Percentiles rank a stretch among this genome's conserved stretches.
Conservation (phyloP, 2,329 filamentous ascomycete genomes). For the Huntiella bhutanensis region DNA sequence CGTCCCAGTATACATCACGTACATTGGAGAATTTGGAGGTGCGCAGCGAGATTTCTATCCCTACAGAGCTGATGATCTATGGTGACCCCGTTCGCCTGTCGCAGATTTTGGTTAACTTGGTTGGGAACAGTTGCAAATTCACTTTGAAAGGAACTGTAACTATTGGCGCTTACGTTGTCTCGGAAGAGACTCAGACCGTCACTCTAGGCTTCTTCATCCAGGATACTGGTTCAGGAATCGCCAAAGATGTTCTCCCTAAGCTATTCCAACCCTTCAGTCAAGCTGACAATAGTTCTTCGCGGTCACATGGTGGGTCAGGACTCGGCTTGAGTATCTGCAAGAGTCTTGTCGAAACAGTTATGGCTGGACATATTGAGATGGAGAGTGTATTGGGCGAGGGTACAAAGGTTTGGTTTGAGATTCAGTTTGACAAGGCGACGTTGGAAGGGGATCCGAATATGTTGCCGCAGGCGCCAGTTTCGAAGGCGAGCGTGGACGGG, state of each 20-base stretch:
- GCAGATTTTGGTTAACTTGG: slow-evolving; percentile 60
- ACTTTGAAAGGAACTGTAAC: slow-evolving; percentile 74
- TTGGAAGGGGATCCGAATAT: neutral
- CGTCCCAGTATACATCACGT: slow-evolving; percentile 45
- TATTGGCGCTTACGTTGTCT: slow-evolving; percentile 55
- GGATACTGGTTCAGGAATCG: slow-evolving; percentile 84
- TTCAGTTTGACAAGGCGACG: slow-evolving; percentile 55
- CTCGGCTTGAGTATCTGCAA: slow-evolving; percentile 89
- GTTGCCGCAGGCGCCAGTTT: neutral
- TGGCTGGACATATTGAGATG: slow-evolving; percentile 69
- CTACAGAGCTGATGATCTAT: slow-evolving; percentile 49
- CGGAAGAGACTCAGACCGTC: slow-evolving; percentile 50
- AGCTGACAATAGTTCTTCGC: slow-evolving; percentile 73
- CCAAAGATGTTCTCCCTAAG: slow-evolving; percentile 61
- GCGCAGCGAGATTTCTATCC: slow-evolving; percentile 50
- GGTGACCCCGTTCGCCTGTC: slow-evolving; percentile 49
- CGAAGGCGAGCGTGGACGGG: neutral
- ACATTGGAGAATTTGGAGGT: slow-evolving; percentile 45
- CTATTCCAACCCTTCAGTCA: slow-evolving; percentile 87
- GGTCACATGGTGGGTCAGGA: slow-evolving; percentile 82
- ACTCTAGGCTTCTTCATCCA: slow-evolving; percentile 69
- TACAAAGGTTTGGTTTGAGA: slow-evolving; percentile 57
- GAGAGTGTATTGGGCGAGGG: slow-evolving; percentile 56
- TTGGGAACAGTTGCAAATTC: slow-evolving; percentile 88
- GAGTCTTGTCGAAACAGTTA: slow-evolving; percentile 78